Evolutionary conservation across 257 asterid genomes (phyloP), one percentile per base, ranked within the genome.

Genomic region (Rehmannia glutinosa): DNA sequence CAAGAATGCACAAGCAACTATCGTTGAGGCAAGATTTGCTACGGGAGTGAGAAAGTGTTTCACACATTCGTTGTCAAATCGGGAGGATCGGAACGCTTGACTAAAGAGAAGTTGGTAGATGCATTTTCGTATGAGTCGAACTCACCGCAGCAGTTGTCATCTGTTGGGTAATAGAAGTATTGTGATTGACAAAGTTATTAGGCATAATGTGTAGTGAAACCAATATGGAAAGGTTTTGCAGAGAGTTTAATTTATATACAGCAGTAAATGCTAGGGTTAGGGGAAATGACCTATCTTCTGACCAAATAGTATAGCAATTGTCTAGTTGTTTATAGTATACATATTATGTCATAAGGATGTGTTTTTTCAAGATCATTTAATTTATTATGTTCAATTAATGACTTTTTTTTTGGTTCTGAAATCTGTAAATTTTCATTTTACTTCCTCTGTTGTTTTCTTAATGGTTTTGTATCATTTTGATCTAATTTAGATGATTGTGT

Each of bases 1-100:
- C 69, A 81, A 83, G 64, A 71, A 79, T 7, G 85, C 86, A 1
- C 67, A 75, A 52, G 90, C 81, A 30, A 82, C 64, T 9, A 81
- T 88, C 5, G 69, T 88, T 1, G 96, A 91, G 25, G 81, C 95
- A 2, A 80, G 81, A 70, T 68, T 91, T 13, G 81, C 80, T 1
- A 70, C 0, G 89, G 78, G 24, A 76, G 73, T 12, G 95, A 84
- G 50, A 82, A 80, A 16, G 95, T 78, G 53, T 81, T 83, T 24
- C 96, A 91, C 73, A 91, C 96, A 0, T 88, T 91, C 6, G 84
- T 88, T 0, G 82, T 86, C 35, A 83, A 79, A 62, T 82, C 95
- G 0, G 78, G 73, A 42, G 95, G 87, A 69, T 45, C 82, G 1
- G 92, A 88, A 41, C 75, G 65, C 66, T 72, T 86, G 70, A 88